Evolutionary conservation across 2,329 filamentous ascomycete species (phyloP).

Genomic region (Nemania sp.): DNA sequence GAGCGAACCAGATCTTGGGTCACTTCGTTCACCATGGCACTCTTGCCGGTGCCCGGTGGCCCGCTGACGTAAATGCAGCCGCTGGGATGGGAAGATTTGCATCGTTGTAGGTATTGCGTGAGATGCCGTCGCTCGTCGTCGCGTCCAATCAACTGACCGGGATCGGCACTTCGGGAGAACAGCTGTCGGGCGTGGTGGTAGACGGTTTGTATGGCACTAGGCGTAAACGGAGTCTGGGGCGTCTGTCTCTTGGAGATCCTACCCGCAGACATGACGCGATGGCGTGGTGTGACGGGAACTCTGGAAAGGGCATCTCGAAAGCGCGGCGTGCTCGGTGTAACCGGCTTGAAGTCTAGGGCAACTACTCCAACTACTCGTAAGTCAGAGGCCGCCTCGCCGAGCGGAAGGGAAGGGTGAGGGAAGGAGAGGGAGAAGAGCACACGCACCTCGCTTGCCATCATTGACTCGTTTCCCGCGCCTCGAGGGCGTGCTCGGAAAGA

Average conservation of each 20-base stretch:
- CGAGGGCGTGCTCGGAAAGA: conserved; percentile 31
- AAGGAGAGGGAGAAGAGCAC: neutral
- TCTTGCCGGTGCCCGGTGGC: conserved; percentile 95
- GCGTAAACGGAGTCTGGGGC: conserved; percentile 74
- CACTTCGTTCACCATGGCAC: conserved; percentile 85
- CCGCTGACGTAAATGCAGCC: conserved; percentile 95
- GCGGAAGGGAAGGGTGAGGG: neutral
- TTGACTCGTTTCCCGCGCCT: conserved; percentile 24
- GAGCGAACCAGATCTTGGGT: conserved; percentile 61
- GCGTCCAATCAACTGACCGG: conserved; percentile 76
- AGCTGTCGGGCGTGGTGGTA: conserved; percentile 87
- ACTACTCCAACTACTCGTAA: conserved; percentile 23
- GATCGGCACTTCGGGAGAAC: conserved; percentile 79
- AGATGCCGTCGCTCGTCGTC: conserved; percentile 71
- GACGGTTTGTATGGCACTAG: conserved; percentile 71
- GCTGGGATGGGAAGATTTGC: conserved; percentile 62
- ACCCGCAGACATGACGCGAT: conserved; percentile 77
- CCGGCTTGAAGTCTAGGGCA: conserved; percentile 49
- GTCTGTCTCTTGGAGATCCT: conserved; percentile 78
- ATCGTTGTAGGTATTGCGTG: conserved; percentile 67
- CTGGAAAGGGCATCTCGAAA: conserved; percentile 78
- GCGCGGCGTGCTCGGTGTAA: conserved; percentile 74
- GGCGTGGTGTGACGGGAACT: conserved; percentile 78
- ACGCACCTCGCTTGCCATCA: conserved; percentile 30
- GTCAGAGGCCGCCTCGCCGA: neutral